phyloP scores from a whole-genome alignment of 2,329 filamentous ascomycete genomes.

The Stemphylium vesicarium region DNA sequence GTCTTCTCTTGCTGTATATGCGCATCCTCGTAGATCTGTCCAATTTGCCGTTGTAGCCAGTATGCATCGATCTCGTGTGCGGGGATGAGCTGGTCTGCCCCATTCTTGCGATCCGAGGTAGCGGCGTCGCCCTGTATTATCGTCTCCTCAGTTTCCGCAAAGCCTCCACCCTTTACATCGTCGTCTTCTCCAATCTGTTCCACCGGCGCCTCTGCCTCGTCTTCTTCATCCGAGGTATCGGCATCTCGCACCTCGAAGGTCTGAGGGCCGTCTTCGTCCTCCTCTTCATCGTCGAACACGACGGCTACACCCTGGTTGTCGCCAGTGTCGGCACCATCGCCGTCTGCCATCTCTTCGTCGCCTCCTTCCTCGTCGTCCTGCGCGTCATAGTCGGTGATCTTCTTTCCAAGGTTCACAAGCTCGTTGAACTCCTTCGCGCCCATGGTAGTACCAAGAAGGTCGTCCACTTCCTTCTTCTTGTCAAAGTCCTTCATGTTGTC shows the following conservation, averaged over 20 bases:
- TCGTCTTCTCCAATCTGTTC: constrained; percentile 62
- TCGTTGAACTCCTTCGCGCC: constrained; percentile 94
- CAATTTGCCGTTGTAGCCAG: constrained; percentile 94
- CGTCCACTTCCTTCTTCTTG: constrained; percentile 97
- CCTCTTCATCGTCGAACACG: constrained; percentile 91
- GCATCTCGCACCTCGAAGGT: constrained; percentile 85
- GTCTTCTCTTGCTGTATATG: constrained; percentile 95
- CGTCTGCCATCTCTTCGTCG: constrained; percentile 66
- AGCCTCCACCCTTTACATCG: constrained; percentile 56
- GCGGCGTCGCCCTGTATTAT: constrained; percentile 74
- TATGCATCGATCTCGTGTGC: constrained; percentile 95
- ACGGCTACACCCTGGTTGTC: constrained; percentile 96
- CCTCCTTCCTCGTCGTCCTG: constrained; percentile 90
- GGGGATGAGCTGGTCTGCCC: constrained; percentile 66
- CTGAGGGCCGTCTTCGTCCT: constrained; percentile 74
- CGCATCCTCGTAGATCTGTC: constrained; percentile 84
- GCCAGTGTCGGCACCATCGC: constrained; percentile 73
- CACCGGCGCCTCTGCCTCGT: constrained; percentile 67
- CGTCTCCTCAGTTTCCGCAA: constrained; percentile 73
- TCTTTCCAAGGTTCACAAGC: constrained; percentile 93
- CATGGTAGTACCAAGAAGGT: constrained; percentile 83
- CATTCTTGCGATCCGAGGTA: constrained; percentile 51
- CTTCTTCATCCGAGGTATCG: constrained; percentile 80
- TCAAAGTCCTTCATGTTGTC: constrained; percentile 96
- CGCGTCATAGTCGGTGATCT: constrained; percentile 97